Conservation (phyloP, 2,329 filamentous ascomycete species). For the Torrubiellomyces zombiae region DNA sequence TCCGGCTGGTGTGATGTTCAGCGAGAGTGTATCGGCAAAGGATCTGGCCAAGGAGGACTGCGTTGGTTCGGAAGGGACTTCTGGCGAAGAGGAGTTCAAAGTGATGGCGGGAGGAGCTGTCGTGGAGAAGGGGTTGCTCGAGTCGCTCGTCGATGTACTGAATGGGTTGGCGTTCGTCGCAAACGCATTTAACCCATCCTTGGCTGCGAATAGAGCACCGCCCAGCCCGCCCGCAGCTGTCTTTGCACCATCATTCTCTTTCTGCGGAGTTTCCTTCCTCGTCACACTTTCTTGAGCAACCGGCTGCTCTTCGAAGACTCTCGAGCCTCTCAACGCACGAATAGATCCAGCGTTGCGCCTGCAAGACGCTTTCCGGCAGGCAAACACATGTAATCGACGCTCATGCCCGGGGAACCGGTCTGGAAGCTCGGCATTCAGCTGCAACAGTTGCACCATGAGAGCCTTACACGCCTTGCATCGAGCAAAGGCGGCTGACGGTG, state of each 20-base stretch:
- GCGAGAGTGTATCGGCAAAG: conserved; percentile 60
- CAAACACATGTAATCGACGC: conserved; percentile 72
- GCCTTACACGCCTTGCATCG: conserved; percentile 79
- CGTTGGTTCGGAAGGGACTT: conserved; percentile 11
- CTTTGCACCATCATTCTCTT: conserved; percentile 18
- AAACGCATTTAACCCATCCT: conserved; percentile 42
- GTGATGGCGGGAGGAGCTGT: conserved; percentile 10
- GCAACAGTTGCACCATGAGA: conserved; percentile 68
- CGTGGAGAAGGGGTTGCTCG: conserved; percentile 15
- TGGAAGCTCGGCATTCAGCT: conserved; percentile 81
- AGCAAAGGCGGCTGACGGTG: conserved; percentile 61
- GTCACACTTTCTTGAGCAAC: conserved; percentile 16
- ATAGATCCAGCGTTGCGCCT: conserved; percentile 70
- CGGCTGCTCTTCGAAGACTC: conserved; percentile 23
- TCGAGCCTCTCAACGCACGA: conserved; percentile 54
- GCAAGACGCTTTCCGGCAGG: conserved; percentile 63
- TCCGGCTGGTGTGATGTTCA: conserved; percentile 36
- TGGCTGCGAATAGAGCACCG: conserved; percentile 53
- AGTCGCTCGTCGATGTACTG: conserved; percentile 11
- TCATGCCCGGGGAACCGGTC: conserved; percentile 77
- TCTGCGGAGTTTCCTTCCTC: conserved; percentile 17
- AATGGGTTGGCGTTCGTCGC: conserved; percentile 35
- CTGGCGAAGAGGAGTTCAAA: conserved; percentile 7
- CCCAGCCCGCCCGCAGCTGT: too few species aligned
- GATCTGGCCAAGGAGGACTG: conserved; percentile 33